Evolutionary conservation across 2,329 filamentous ascomycete species (phyloP), one percentile per base, ranked within the genome.

Genomic region (Colletotrichum sp.): DNA sequence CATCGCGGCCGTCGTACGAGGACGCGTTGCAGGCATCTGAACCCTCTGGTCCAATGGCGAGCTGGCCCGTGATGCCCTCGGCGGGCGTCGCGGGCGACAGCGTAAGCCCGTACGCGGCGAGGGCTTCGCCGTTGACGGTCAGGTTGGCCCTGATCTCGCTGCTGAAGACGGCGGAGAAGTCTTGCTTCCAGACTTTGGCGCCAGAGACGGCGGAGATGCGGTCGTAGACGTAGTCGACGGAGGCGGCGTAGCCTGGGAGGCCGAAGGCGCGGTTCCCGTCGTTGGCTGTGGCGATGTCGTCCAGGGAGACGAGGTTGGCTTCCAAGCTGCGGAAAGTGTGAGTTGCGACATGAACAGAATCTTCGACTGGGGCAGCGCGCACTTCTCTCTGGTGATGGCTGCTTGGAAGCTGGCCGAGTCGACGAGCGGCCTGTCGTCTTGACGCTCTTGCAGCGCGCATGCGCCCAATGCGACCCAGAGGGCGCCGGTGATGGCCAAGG

Each of bases 191-290:
- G 3, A 77, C 71, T 14, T 75, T 79, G 68, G 80, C 80, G 7
- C 80, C 80, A 18, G 79, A 73, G n/a, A 81, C 77, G 9, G 78
- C 80, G 3, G 78, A 81, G 13, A 81, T 69, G n/a, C 81, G 79
- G 26, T 73, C 71, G 64, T 79, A 81, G 43, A 83, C 80, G 38
- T 73, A 82, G 52, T 85, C 83, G 0, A 80, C 78, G 2, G 83
- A 85, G 36, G 82, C 88, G 10, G 65, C 77, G n/a, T 82, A 83
- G 21, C 81, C 81, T 1, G 81, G 81, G 18, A 81, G 76, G 8
- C 81, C 81, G 5, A 82, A 82, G 4, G 81, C 81, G 7, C 81
- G 79, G 58, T 83, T 82, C 9, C 81, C 81, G 18, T 81, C 81
- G 21, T 82, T 82, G 34, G 76, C 80, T 26, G 79, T 80, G 7